phyloP scores from a whole-genome alignment of 805 yeast genomes.

The Teunomyces barrocoloradensis region DNA sequence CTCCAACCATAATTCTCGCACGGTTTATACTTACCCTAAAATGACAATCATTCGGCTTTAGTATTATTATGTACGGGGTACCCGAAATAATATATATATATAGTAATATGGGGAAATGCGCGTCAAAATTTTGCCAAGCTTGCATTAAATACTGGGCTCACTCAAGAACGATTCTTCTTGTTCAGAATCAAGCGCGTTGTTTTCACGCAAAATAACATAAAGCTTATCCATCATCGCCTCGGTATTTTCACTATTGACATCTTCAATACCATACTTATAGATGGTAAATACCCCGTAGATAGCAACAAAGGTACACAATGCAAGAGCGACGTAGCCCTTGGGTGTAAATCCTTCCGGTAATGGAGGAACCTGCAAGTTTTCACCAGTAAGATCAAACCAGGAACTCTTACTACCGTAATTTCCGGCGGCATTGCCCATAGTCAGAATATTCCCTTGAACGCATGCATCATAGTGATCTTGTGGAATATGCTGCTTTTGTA shows the following conservation, averaged over 20 bases:
- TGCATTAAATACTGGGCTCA: neutral
- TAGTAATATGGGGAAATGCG: neutral
- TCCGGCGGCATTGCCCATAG: conserved; percentile 70
- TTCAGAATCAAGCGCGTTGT: conserved; percentile 10
- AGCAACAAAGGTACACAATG: conserved; percentile 53
- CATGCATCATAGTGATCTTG: conserved; percentile 53
- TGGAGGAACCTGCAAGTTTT: conserved; percentile 56
- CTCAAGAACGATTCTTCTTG: conserved; percentile 9
- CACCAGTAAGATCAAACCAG: conserved; percentile 60
- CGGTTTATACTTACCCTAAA: conserved; percentile 25
- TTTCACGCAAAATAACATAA: conserved; percentile 27
- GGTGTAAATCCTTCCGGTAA: conserved; percentile 69
- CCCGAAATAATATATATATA: too few relatives aligned
- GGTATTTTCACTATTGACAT: conserved; percentile 50
- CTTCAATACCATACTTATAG: conserved; percentile 63
- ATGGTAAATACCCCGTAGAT: conserved; percentile 60
- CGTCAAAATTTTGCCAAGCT: neutral
- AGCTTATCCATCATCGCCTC: conserved; percentile 38
- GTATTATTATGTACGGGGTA: neutral
- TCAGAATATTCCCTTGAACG: conserved; percentile 41
- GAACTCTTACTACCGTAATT: conserved; percentile 40
- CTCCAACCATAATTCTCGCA: too few relatives aligned
- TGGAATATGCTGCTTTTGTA: conserved; percentile 42
- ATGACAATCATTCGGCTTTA: conserved; percentile 13
- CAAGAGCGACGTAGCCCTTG: conserved; percentile 66